phyloP scores from a whole-genome alignment of 768 basidiomycete species.

The Pleurotus sapidus region DNA sequence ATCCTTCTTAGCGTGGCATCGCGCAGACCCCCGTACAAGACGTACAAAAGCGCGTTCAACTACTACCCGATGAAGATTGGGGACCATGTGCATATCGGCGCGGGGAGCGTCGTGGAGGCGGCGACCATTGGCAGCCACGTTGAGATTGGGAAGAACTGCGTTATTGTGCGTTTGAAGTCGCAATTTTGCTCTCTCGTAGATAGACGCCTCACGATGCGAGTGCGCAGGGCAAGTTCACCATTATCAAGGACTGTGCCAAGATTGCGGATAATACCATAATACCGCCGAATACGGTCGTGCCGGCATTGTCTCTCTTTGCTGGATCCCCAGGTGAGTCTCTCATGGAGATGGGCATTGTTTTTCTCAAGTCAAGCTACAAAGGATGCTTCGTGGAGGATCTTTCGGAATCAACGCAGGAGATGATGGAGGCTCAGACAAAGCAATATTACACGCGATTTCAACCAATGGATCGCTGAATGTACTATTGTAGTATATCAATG shows the following conservation, averaged over 20 bases:
- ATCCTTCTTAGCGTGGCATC: not conserved
- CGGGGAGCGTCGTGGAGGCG: slow-evolving; percentile 88
- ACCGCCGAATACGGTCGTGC: slow-evolving; percentile 90
- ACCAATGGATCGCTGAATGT: slow-evolving; percentile 38
- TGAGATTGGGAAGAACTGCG: slow-evolving; percentile 92
- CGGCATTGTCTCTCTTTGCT: slow-evolving; percentile 78
- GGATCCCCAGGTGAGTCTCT: slow-evolving; percentile 79
- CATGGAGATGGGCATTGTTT: not conserved
- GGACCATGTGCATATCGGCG: slow-evolving; percentile 92
- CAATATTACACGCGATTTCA: slow-evolving; percentile 84
- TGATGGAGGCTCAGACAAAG: slow-evolving; percentile 83
- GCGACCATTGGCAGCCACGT: slow-evolving; percentile 93
- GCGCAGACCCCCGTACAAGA: slow-evolving; percentile 80
- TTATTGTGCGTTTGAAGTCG: slow-evolving; percentile 63
- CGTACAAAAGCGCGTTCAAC: slow-evolving; percentile 88
- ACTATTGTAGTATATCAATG: slow-evolving; percentile 1
- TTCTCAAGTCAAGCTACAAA: slow-evolving; percentile 24
- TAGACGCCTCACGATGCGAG: no score
- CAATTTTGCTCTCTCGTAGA: no score
- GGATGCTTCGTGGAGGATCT: slow-evolving; percentile 82
- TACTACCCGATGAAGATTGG: slow-evolving; percentile 98
- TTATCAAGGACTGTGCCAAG: slow-evolving; percentile 93
- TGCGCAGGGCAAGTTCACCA: slow-evolving; percentile 87
- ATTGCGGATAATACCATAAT: slow-evolving; percentile 89
- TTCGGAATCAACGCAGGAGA: slow-evolving; percentile 92